Percentiles rank a stretch among this genome's conserved stretches.
phyloP scores from a whole-genome alignment of 306 rosid genomes.

The Albizia julibrissin region DNA sequence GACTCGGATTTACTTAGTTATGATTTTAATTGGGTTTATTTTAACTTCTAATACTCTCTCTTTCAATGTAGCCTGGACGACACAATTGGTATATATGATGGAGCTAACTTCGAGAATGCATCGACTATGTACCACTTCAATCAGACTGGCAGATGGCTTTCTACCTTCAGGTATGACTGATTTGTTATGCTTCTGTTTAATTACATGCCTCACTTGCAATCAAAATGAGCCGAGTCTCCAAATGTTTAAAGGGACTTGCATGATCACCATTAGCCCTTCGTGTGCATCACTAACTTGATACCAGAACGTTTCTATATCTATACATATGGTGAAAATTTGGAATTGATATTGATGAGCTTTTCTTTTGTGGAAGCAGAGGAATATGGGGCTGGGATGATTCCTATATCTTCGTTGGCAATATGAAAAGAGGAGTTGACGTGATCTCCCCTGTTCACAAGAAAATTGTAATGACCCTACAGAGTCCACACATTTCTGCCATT shows the following conservation, averaged over 20 bases:
- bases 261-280: background rate
- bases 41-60: conserved; percentile 8
- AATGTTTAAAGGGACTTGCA: background rate
- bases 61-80: conserved; percentile 60
- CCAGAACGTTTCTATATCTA: background rate
- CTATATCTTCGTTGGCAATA: conserved; percentile 69
- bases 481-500: conserved; percentile 72
- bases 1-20: background rate
- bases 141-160: conserved; percentile 72
- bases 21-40: conserved; percentile 19
- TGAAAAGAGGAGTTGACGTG: conserved; percentile 80
- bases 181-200: background rate
- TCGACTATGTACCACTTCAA: conserved; percentile 55
- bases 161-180: conserved; percentile 66
- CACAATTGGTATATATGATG: conserved; percentile 65
- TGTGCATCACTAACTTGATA: background rate
- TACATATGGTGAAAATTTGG: conserved; percentile 10
- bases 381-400: conserved; percentile 97
- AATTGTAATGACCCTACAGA: conserved; percentile 52
- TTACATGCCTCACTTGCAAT: conserved; percentile 4
- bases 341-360: conserved; percentile 18
- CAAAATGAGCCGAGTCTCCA: background rate
- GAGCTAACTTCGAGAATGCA: conserved; percentile 57
- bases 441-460: conserved; percentile 53
- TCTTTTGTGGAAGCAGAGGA: conserved; percentile 61